A percentile compares a stretch with the other conserved stretches of the same genome.
These are phyloP conservation scores for Aspergillus fischeri DNA, from an alignment of 2,329 filamentous ascomycete genomes.

Conservation along the genomic window DNA sequence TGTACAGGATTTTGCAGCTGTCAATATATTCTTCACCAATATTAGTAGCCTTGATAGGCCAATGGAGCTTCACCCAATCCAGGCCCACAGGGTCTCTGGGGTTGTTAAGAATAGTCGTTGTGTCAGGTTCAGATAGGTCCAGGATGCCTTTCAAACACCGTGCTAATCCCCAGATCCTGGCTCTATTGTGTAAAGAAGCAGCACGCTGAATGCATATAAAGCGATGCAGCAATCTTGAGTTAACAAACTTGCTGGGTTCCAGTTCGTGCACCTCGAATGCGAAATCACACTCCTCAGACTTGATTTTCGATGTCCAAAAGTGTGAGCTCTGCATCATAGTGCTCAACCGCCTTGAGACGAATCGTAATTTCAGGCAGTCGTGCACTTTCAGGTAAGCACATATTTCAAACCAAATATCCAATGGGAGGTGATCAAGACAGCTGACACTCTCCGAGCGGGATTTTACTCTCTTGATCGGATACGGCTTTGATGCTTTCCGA, in stretches of 20 bases:
- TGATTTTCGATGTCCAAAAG: not conserved
- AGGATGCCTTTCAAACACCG: not conserved
- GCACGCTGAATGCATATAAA: not conserved
- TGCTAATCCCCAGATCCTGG: not conserved
- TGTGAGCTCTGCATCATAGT: not conserved
- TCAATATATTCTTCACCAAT: not conserved
- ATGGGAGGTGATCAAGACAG: not conserved
- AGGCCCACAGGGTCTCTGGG: not conserved
- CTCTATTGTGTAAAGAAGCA: not conserved
- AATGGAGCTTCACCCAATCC: not conserved
- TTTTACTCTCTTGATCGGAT: not conserved
- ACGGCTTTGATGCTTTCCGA: not conserved
- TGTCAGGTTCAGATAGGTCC: not conserved
- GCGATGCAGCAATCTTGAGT: not conserved
- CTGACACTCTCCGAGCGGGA: not conserved
- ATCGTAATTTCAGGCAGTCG: not conserved
- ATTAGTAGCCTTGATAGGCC: not conserved
- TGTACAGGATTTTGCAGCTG: not conserved
- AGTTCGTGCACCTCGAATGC: not conserved
- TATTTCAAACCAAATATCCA: not conserved
- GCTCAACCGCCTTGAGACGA: not conserved
- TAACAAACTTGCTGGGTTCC: not conserved
- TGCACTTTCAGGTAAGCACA: not conserved
- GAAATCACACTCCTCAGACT: not conserved
- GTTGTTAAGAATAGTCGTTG: not conserved